Evolutionary conservation across 2,329 filamentous ascomycete species (phyloP).

Genomic region (Neonectria neomacrospora): DNA sequence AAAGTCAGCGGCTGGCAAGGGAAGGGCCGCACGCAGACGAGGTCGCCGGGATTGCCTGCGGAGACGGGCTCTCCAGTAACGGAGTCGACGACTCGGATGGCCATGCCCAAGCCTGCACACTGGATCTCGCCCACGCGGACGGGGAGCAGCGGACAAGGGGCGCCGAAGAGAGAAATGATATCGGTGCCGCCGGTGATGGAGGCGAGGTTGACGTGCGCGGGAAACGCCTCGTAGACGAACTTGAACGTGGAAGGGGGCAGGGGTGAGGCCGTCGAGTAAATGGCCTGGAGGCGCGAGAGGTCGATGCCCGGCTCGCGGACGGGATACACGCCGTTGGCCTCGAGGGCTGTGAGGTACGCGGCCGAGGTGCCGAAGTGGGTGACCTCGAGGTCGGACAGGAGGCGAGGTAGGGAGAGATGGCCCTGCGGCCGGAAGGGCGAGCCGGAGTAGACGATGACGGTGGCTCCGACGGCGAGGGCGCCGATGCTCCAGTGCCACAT

Average conservation of each 20-base stretch:
- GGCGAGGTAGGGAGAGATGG: conserved; percentile 81
- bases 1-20: conserved; percentile 92
- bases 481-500: conserved; percentile 99
- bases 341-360: conserved; percentile 90
- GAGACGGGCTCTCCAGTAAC: conserved; percentile 65
- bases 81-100: conserved; percentile 71
- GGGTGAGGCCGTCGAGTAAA: conserved; percentile 94
- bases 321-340: conserved; percentile 77
- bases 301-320: conserved; percentile 63
- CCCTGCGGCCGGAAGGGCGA: conserved; percentile 87
- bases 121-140: conserved; percentile 81
- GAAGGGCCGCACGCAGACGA: conserved; percentile 88
- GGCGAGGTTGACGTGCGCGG: conserved; percentile 81
- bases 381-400: conserved; percentile 83
- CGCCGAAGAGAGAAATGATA: conserved; percentile 94
- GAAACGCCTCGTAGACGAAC: conserved; percentile 89
- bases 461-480: conserved; percentile 83
- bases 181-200: conserved; percentile 97
- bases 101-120: conserved; percentile 82
- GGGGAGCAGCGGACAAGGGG: conserved; percentile 80
- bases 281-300: conserved; percentile 76
- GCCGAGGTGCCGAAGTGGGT: conserved; percentile 96
- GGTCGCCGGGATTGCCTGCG: conserved; percentile 80
- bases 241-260: conserved; percentile 92
- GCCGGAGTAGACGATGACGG: conserved; percentile 89